These are phyloP conservation scores for Penicillium sp. DNA, from an alignment of 2,329 filamentous ascomycete genomes.

Conservation along the genomic window DNA sequence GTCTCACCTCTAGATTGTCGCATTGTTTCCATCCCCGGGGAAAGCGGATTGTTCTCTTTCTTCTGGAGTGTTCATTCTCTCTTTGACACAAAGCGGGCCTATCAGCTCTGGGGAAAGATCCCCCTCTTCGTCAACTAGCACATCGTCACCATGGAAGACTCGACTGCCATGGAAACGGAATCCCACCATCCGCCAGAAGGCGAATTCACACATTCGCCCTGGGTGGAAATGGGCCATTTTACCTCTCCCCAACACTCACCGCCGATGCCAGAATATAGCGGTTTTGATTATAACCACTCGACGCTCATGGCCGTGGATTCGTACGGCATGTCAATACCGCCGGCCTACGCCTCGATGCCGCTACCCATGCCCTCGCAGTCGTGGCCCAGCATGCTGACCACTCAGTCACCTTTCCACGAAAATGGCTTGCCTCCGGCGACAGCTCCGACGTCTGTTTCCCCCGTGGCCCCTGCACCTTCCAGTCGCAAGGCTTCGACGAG, in stretches of 20 bases:
- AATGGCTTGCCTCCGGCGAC: constrained; percentile 63
- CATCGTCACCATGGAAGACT: constrained; percentile 47
- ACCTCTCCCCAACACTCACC: constrained; percentile 68
- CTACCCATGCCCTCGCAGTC: constrained; percentile 70
- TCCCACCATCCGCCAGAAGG: constrained; percentile 48
- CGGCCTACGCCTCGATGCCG: constrained; percentile 64
- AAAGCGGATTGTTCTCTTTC: constrained; percentile 29
- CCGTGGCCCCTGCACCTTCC: constrained; percentile 49
- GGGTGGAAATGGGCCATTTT: constrained; percentile 52
- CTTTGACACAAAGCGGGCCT: constrained; percentile 7
- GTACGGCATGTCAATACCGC: constrained; percentile 61
- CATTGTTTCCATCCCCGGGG: constrained; percentile 22
- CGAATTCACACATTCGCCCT: constrained; percentile 50
- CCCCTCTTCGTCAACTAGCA: background rate
- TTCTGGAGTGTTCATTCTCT: constrained; percentile 6
- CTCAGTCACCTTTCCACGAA: constrained; percentile 67
- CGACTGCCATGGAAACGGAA: constrained; percentile 51
- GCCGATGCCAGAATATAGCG: constrained; percentile 70
- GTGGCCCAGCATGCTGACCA: constrained; percentile 84
- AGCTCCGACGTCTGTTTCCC: constrained; percentile 58
- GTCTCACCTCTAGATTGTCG: constrained; percentile 46
- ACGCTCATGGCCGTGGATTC: constrained; percentile 65
- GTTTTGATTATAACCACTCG: constrained; percentile 65
- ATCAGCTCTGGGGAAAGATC: constrained; percentile 1
- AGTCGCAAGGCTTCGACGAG: constrained; percentile 47